These are phyloP conservation scores for Helminthosporium solani DNA, from an alignment of 2,329 filamentous ascomycete genomes.

Conservation along the genomic window DNA sequence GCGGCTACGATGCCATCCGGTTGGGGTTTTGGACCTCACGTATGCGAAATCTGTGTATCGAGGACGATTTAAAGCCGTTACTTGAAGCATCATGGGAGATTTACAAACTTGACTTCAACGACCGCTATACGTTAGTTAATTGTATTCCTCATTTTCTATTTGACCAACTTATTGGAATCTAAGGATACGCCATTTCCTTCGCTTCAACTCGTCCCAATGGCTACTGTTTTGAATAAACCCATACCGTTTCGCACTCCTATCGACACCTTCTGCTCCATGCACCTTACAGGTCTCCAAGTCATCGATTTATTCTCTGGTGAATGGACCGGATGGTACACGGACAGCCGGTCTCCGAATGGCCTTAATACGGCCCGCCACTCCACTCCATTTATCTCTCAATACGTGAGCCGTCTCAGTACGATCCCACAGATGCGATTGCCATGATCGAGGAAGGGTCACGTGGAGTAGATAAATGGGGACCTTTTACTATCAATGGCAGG, in stretches of 20 bases:
- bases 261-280: neutral
- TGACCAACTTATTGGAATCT: neutral
- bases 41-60: neutral
- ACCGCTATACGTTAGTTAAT: neutral
- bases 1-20: neutral
- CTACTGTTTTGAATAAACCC: neutral
- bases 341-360: neutral
- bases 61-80: neutral
- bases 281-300: neutral
- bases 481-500: conserved; percentile 1
- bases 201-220: conserved; percentile 1
- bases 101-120: neutral
- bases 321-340: neutral
- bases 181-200: neutral
- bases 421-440: neutral
- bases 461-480: neutral
- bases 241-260: conserved; percentile 1
- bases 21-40: neutral
- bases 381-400: neutral
- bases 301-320: conserved; percentile 1
- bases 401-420: neutral
- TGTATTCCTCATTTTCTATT: neutral
- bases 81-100: neutral
- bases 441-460: neutral
- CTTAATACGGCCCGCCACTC: neutral